A percentile compares a stretch with the other conserved stretches of the same genome.
These are phyloP conservation scores for Parmelia sp. DNA, from an alignment of 495 filamentous ascomycete genomes.

Conservation along the genomic window DNA sequence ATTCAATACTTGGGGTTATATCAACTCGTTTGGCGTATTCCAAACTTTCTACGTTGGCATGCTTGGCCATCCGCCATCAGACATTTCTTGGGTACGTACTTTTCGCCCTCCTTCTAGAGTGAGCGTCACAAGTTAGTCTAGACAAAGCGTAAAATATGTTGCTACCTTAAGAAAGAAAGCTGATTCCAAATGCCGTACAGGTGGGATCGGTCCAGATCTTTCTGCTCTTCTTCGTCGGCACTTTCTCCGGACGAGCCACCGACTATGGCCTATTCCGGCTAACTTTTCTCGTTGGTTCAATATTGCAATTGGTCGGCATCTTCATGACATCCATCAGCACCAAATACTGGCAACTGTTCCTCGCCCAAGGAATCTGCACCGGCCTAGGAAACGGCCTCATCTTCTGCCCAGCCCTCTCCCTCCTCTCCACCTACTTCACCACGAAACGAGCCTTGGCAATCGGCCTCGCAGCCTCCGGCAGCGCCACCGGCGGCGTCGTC, in stretches of 20 bases:
- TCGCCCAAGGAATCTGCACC: constrained; percentile 72
- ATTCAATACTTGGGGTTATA: constrained; percentile 71
- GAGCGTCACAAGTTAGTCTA: neutral
- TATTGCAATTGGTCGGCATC: constrained; percentile 58
- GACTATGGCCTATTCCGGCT: constrained; percentile 64
- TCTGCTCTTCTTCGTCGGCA: constrained; percentile 65
- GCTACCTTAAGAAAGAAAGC: neutral
- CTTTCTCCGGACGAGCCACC: constrained; percentile 58
- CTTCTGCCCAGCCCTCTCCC: constrained; percentile 61
- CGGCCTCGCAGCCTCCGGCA: constrained; percentile 60
- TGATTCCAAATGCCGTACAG: neutral
- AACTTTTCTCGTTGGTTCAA: constrained; percentile 49
- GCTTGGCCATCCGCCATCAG: constrained; percentile 47
- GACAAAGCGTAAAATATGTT: no score
- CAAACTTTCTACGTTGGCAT: constrained; percentile 65
- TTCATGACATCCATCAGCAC: constrained; percentile 65
- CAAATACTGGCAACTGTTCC: constrained; percentile 70
- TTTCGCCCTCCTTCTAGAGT: neutral
- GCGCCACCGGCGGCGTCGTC: constrained; percentile 67
- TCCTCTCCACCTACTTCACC: constrained; percentile 70
- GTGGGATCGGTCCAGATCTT: constrained; percentile 53
- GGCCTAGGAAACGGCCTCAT: constrained; percentile 69
- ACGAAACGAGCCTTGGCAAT: constrained; percentile 61
- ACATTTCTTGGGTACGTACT: constrained; percentile 72
- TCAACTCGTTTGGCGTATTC: constrained; percentile 73